phyloP scores from a whole-genome alignment of 305 asterid species.

The Fraxinus platypoda region DNA sequence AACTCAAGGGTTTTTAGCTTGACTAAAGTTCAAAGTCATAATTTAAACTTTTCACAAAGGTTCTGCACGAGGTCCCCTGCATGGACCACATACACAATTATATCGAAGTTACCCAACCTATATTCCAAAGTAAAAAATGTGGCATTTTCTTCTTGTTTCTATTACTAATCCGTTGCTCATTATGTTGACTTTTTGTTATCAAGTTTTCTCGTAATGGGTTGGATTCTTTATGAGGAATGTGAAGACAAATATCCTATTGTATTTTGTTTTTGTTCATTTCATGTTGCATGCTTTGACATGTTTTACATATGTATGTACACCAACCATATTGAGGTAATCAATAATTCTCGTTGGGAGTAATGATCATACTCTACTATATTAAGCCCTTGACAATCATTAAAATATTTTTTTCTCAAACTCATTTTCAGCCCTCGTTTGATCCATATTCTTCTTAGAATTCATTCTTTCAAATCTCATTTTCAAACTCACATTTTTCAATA shows the following conservation, averaged over 20 bases:
- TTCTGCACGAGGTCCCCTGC: not conserved
- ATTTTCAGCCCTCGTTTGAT: too few species aligned
- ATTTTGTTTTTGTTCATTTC: not conserved
- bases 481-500: too few species aligned
- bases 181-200: conserved; percentile 11
- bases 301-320: not conserved
- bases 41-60: not conserved
- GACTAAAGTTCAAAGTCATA: not conserved
- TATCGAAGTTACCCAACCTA: not conserved
- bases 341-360: not conserved
- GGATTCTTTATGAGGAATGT: conserved; percentile 23
- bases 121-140: conserved; percentile 26
- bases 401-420: too few species aligned
- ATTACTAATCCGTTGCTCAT: conserved; percentile 29
- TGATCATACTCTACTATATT: not conserved
- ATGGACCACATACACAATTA: not conserved
- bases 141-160: conserved; percentile 36
- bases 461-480: too few species aligned
- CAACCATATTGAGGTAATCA: not conserved
- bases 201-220: not conserved
- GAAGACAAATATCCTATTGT: conserved; percentile 36
- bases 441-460: too few species aligned
- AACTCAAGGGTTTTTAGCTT: not conserved
- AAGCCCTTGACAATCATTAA: too few species aligned
- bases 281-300: not conserved